Conservation (phyloP, 768 basidiomycete species). For the Leucogyrophana mollusca region DNA sequence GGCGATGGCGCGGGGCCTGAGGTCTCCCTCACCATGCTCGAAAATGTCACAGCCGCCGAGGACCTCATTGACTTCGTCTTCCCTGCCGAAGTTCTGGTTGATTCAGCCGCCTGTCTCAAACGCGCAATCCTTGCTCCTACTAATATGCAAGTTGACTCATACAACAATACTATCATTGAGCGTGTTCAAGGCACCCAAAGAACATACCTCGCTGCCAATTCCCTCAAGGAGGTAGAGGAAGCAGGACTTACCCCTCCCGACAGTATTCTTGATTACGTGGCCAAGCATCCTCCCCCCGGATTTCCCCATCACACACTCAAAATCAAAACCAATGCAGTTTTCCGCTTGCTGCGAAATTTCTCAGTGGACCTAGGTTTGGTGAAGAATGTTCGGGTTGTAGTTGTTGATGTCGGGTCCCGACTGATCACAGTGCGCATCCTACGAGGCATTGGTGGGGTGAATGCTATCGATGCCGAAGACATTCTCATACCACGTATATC, state of each 20-base stretch:
- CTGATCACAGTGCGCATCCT: constrained; percentile 22
- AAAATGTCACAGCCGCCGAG: constrained; percentile 6
- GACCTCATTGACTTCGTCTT: constrained; percentile 28
- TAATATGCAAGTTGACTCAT: constrained; percentile 33
- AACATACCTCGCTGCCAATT: constrained; percentile 23
- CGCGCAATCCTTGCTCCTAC: constrained; percentile 38
- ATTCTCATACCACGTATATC: constrained; percentile 26
- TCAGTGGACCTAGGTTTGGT: constrained; percentile 35
- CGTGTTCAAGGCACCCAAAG: constrained; percentile 20
- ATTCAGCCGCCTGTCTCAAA: constrained; percentile 24
- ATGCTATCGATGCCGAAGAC: constrained; percentile 15
- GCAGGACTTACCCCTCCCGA: constrained; percentile 13
- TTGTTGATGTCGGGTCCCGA: constrained; percentile 23
- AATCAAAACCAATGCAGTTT: constrained; percentile 33
- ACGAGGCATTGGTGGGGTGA: constrained; percentile 14
- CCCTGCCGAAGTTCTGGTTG: constrained; percentile 17
- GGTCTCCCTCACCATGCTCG: constrained; percentile 22
- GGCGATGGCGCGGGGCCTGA: constrained; percentile 31
- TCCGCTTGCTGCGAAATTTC: constrained; percentile 36
- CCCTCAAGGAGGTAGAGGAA: constrained; percentile 19
- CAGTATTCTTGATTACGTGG: constrained; percentile 19
- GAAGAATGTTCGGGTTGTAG: constrained; percentile 37
- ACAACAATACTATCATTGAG: constrained; percentile 31
- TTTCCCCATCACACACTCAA: constrained; percentile 17
- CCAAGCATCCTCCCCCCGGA: constrained; percentile 12